Evolutionary conservation across 495 filamentous ascomycete species (phyloP).

Genomic region (Xylaria acuta): DNA sequence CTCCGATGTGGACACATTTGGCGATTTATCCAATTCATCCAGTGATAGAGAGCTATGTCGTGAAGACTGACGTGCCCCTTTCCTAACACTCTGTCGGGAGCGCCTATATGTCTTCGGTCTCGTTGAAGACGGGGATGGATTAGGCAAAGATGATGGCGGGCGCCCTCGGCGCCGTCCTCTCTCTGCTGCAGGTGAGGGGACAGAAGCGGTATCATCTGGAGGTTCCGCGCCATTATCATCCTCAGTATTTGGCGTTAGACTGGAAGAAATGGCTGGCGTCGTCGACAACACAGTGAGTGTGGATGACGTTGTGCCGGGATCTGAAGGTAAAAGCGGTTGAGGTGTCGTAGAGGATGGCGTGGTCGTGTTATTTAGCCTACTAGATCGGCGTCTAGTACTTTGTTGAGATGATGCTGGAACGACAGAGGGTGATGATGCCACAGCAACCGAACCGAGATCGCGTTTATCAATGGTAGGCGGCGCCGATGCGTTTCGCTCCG

Average conservation of each 20-base stretch:
- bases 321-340: slow-evolving; percentile 26
- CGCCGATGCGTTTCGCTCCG: not conserved
- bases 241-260: slow-evolving; percentile 36
- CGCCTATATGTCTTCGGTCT: slow-evolving; percentile 37
- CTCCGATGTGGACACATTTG: slow-evolving; percentile 24
- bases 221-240: slow-evolving; percentile 20
- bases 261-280: slow-evolving; percentile 44
- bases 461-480: not conserved
- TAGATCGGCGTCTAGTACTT: slow-evolving; percentile 23
- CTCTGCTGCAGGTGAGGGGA: slow-evolving; percentile 42
- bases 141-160: slow-evolving; percentile 25
- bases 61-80: slow-evolving; percentile 21
- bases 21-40: slow-evolving; percentile 47
- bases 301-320: slow-evolving; percentile 34
- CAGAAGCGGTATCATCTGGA: slow-evolving; percentile 24
- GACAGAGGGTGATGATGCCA: slow-evolving; percentile 32
- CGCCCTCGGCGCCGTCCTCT: slow-evolving; percentile 37
- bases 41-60: slow-evolving; percentile 45
- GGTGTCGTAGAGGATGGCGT: slow-evolving; percentile 31
- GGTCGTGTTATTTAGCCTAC: slow-evolving; percentile 22
- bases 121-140: slow-evolving; percentile 30
- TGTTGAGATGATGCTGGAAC: slow-evolving; percentile 35
- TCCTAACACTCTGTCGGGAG: slow-evolving; percentile 30
- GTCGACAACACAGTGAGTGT: slow-evolving; percentile 43
- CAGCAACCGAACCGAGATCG: not conserved